Evolutionary conservation across 208 protist genomes (phyloP), one percentile per base, ranked within the genome.

Genomic region (Tetramitus jugosus): DNA sequence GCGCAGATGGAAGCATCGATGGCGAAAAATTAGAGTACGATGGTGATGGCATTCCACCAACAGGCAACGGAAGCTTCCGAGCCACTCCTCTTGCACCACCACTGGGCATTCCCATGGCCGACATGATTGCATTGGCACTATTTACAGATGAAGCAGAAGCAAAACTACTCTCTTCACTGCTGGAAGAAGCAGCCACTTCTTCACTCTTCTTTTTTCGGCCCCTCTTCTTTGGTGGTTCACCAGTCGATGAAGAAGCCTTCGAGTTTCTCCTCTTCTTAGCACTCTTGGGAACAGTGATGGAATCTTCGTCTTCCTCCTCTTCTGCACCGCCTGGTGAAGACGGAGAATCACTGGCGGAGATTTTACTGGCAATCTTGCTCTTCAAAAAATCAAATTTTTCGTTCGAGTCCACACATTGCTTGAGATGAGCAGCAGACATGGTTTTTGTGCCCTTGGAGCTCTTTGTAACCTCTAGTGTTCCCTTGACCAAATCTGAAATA

Each of bases 381-480:
- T 53, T 79, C 13, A 83, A 79, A 81, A 83, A 83, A 29, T 83
- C 77, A 45, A 83, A 83, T 60, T 68, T n/a, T 61, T 35, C 37
- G 1, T 49, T 46, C 2, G 31, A 40, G 13, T 76, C 20, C 6
- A 80, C 37, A 39, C 33, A 75, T 68, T 76, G 56, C 46, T 79
- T 71, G 75, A 84, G 33, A 49, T 84, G 82, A 14, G 40, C n/a
- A 20, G 62, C 29, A 3, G 76, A 53, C 2, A 84, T 13, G 8
- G 81, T 84, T 35, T 80, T 81, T 43, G 53, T 26, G 8, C 56
- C 20, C 45, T 76, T 45, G n/a, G n/a, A n/a, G 13, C 1, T 43
- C 20, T 72, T 33, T 45, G 82, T 82, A 20, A 72, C 37, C n/a
- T 80, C 80, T 29, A 35, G 43, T 10, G 80, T n/a, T 20, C 64